Evolutionary conservation across 2,329 filamentous ascomycete species (phyloP), one percentile per base, ranked within the genome.

Genomic region (Purpureocillium lavendulum): DNA sequence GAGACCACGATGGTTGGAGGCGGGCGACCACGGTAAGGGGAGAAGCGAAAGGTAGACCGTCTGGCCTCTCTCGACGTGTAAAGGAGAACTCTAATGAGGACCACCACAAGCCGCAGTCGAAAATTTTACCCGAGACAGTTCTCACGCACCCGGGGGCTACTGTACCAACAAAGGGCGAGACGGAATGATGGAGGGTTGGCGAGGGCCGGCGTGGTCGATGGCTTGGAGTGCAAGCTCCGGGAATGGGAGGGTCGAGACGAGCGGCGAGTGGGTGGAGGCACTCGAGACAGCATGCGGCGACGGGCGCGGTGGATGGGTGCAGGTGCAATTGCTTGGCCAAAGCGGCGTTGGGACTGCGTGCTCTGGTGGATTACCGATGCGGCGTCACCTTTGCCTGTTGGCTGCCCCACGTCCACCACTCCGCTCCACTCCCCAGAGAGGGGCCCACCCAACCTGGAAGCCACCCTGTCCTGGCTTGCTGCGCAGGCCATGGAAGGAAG

Each of bases 371-470:
- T 26, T 38, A 36, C 40, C 40, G 40, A 28, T 32, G 36, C 32
- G 17, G 31, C 40, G 40, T 41, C 40, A 38, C 35, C 14, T 41
- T 15, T 38, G 34, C 30, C 15, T 26, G 21, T 26, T 10, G 21
- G 21, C 6, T 26, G 24, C 8, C 29, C 34, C 24, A 34, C 34
- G 5, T 21, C 14, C 6, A 14, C 21, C 18, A 14, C 21, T 13
- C 12, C 24, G 12, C 13, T 26, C 8, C 15, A 29, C 26, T 14
- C 32, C 33, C 29, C 26, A 10, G 10, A 9, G 6, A 11, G 26
- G 13, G 28, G 24, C 32, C 32, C 30, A 24, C 31, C n/a, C 21
- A 9, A 35, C 18, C 33, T 24, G 33, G 32, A 12, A 34, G 33
- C 13, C n/a, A n/a, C n/a, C n/a, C n/a, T n/a, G n/a, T n/a, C n/a